These are phyloP conservation scores for Fusarium decemcellulare DNA, from an alignment of 2,329 filamentous ascomycete genomes.

Conservation along the genomic window DNA sequence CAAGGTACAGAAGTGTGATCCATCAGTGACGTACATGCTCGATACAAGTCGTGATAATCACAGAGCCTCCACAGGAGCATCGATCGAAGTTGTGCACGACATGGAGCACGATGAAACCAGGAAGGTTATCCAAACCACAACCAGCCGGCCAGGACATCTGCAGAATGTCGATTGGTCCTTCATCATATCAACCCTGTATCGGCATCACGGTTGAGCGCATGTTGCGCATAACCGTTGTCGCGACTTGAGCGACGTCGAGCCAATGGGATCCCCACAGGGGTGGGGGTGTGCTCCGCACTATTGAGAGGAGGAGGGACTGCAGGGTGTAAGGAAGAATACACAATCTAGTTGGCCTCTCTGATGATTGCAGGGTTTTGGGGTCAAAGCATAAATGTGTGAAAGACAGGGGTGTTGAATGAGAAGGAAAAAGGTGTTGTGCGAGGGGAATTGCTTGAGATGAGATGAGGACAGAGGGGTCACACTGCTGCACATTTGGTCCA, in stretches of 20 bases:
- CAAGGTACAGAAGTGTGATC: slow-evolving; percentile 17
- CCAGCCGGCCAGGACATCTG: slow-evolving; percentile 51
- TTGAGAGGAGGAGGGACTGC: slow-evolving; percentile 15
- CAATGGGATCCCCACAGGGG: slow-evolving; percentile 53
- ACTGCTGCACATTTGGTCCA: slow-evolving; percentile 12
- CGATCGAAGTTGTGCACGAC: slow-evolving; percentile 32
- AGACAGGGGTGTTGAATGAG: slow-evolving; percentile 35
- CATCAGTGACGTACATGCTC: slow-evolving; percentile 18
- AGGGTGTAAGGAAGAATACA: slow-evolving; percentile 25
- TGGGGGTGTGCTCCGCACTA: slow-evolving; percentile 47
- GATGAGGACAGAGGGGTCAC: slow-evolving; percentile 28
- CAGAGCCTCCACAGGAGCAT: slow-evolving; percentile 16
- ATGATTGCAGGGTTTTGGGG: slow-evolving; percentile 33
- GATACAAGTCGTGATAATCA: slow-evolving; percentile 18
- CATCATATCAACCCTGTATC: slow-evolving; percentile 60
- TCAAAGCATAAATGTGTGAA: slow-evolving; percentile 36
- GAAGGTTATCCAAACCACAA: slow-evolving; percentile 28
- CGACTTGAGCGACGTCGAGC: slow-evolving; percentile 53
- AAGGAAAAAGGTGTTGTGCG: slow-evolving; percentile 4
- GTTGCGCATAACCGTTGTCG: slow-evolving; percentile 68
- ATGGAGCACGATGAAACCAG: slow-evolving; percentile 29
- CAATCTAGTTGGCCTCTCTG: slow-evolving; percentile 23
- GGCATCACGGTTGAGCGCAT: slow-evolving; percentile 66
- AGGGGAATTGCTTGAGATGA: slow-evolving; percentile 36
- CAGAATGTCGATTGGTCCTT: slow-evolving; percentile 59